These are phyloP conservation scores for Nemania diffusa DNA, from an alignment of 2,329 filamentous ascomycete genomes.

Conservation along the genomic window DNA sequence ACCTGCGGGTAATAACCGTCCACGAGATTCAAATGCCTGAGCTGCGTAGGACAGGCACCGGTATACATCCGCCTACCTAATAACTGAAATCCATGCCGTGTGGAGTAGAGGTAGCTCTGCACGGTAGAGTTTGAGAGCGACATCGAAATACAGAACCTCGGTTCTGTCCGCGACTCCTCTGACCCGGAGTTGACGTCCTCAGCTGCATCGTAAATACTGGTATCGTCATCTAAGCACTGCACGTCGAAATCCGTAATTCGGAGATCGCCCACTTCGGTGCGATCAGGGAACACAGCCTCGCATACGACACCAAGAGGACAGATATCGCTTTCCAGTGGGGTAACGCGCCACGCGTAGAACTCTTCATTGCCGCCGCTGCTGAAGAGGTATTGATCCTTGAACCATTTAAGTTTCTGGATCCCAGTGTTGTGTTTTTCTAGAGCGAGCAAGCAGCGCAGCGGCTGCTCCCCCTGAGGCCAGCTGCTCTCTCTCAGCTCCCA, in stretches of 20 bases:
- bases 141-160: constrained; percentile 71
- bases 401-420: constrained; percentile 83
- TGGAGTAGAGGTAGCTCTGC: constrained; percentile 66
- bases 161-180: neutral
- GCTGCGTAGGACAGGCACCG: constrained; percentile 79
- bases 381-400: constrained; percentile 76
- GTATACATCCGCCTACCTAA: constrained; percentile 70
- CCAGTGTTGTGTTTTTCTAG: constrained; percentile 84
- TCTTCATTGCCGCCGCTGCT: constrained; percentile 91
- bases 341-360: constrained; percentile 83
- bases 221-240: constrained; percentile 40
- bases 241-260: constrained; percentile 84
- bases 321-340: constrained; percentile 61
- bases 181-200: constrained; percentile 36
- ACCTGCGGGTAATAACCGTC: constrained; percentile 52
- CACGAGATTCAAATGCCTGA: constrained; percentile 55
- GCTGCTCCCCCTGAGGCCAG: constrained; percentile 1
- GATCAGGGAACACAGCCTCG: constrained; percentile 65
- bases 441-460: constrained; percentile 66
- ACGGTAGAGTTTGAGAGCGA: constrained; percentile 86
- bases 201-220: constrained; percentile 39
- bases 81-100: constrained; percentile 56
- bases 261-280: constrained; percentile 70
- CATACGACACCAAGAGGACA: constrained; percentile 65
- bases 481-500: constrained; percentile 60